Base-by-base conservation (phyloP, 2,329 filamentous ascomycete species). In the Penicillium sp. region DNA sequence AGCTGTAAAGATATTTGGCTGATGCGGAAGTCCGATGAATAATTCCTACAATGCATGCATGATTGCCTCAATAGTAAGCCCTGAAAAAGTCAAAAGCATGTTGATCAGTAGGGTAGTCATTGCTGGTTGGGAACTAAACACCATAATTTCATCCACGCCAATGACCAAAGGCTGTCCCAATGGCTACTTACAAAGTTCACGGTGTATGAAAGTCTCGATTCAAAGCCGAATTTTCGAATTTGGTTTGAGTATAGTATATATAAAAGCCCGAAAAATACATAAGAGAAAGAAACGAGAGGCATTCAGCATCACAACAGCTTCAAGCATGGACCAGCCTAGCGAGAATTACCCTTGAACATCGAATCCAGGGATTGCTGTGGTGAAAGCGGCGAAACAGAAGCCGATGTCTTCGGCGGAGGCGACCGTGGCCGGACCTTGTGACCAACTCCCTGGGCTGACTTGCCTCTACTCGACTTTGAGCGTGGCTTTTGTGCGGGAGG, bases 391-490 rank as follows among this genome's bases (percentile, higher is more conserved):
- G 53, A 53, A 26, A 52, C 19, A 19, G 39, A 14, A 22, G 5
- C 35, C n/a, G 44, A 39, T 11, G 22, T 31, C 16, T 43, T 27
- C 8, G 53, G 33, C 3, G 48, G 37, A n/a, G 56, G 51, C 10
- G 55, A 55, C 13, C 55, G 51, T 16, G 52, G 31, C 14, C 39
- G 43, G 31, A 53, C 33, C 31, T 52, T 56, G 8, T 56, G 48
- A n/a, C 33, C 51, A 10, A 19, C 5, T 24, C 24, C 45, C 39
- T 37, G 37, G 11, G 37, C 46, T 35, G 55, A 27, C 49, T 72
- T 74, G 2, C 64, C 68, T 33, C 71, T 73, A 11, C 48, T 49
- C 1, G 43, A 11, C 19, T 50, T 60, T 5, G 46, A 47, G n/a
- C 43, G 52, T 5, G 54, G 29, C 19, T 45, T 46, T 7, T 21